These are phyloP conservation scores for Naumovozyma castellii DNA, from an alignment of 805 yeast genomes.

Conservation along the genomic window DNA sequence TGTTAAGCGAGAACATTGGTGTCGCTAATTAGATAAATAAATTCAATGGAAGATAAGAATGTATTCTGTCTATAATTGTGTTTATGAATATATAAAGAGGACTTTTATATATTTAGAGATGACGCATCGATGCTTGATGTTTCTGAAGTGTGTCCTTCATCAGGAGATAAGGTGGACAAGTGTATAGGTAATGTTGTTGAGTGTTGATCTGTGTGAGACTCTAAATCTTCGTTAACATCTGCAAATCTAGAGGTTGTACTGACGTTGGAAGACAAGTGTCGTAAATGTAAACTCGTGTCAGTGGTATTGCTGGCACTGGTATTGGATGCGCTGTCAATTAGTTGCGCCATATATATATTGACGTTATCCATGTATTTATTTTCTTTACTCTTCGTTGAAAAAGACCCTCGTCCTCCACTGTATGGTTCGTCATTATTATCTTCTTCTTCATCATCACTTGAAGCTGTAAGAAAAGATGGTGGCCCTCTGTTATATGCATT, in stretches of 20 bases:
- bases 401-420: conserved; percentile 1
- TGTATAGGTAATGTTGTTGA: no score
- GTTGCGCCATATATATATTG: conserved; percentile 21
- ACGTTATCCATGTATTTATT: conserved; percentile 8
- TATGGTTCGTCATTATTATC: no score
- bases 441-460: conserved; percentile 20
- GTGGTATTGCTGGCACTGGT: conserved; percentile 1
- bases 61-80: no score
- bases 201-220: no score
- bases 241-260: neutral
- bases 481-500: conserved; percentile 31
- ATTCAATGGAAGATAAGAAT: no score
- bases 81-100: no score
- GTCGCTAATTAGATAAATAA: neutral
- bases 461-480: conserved; percentile 32
- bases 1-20: neutral
- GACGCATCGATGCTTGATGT: no score
- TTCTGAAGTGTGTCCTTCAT: no score
- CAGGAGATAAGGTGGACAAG: no score
- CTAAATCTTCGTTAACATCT: neutral
- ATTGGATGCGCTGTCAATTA: conserved; percentile 16
- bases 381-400: neutral
- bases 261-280: neutral
- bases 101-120: no score
- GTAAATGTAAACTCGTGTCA: conserved; percentile 1